Evolutionary conservation across 331 rosid species (phyloP), one percentile per base, ranked within the genome.

Genomic region (Malus hybrid): DNA sequence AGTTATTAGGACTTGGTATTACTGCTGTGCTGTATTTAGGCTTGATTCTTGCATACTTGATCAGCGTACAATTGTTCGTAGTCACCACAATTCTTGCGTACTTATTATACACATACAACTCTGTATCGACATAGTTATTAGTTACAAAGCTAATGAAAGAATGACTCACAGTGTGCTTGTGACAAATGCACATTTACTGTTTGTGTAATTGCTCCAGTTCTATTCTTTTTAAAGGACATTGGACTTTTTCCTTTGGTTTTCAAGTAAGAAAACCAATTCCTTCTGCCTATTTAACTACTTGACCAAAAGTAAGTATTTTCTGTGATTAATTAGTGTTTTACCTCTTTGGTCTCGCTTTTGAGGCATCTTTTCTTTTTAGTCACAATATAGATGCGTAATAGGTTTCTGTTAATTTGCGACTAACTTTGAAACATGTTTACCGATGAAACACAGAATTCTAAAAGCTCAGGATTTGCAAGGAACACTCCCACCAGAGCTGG

Each of bases 401-500:
- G 2, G 2, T 16, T 0, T 19, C 2, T 29, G 6, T 9, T 73
- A 62, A 31, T 3, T 8, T 64, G 32, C 28, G 0, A 64, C 48
- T 42, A 42, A 42, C 48, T 42, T 42, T 42, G 14, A 42, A 28
- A 28, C 29, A 5, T 20, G 2, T 61, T 12, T 46, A 20, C n/a
- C 20, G 11, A 19, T 74, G 33, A 52, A 66, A 2, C 22, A 74
- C 78, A 93, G 98, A 60, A 1, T 16, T 63, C 39, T 86, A 54
- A 89, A 83, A 67, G 0, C 19, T 9, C 92, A 84, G 61, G 79
- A 11, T 80, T 90, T 91, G 27, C 46, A 69, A 0, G 98, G 97
- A 29, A 83, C n/a, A 18, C 93, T 93, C 11, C 98, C 98, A 0
- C 24, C 24, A 24, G 24, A 24, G 24, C 24, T 24, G 24, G 24